Evolutionary conservation across 495 filamentous ascomycete species (phyloP).

Genomic region (Amorphotheca resinae): DNA sequence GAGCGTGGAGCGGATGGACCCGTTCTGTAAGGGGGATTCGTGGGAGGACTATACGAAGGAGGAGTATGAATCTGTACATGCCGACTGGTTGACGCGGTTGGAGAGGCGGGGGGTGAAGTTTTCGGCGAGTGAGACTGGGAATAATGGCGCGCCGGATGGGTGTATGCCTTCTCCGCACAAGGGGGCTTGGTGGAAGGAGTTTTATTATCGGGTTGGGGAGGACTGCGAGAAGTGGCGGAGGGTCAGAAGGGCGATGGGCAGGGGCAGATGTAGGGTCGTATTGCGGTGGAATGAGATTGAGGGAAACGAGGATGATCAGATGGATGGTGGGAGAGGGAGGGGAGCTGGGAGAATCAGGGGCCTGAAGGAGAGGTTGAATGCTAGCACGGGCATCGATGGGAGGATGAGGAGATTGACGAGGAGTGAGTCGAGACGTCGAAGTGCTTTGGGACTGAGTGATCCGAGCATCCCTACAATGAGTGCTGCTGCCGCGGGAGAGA

Average conservation of each 20-base stretch:
- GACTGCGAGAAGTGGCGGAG: conserved; percentile 3
- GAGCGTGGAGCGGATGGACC: background rate
- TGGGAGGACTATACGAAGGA: background rate
- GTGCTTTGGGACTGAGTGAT: background rate
- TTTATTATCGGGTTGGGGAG: background rate
- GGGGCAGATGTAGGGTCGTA: conserved; percentile 12
- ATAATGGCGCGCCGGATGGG: background rate
- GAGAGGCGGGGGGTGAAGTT: background rate
- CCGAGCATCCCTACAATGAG: too few species aligned
- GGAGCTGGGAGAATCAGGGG: background rate
- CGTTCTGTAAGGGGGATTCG: background rate
- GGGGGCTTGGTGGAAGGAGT: conserved; percentile 4
- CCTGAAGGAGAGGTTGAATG: background rate
- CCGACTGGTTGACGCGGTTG: background rate
- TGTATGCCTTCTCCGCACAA: background rate
- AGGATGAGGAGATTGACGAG: background rate
- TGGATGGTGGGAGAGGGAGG: background rate
- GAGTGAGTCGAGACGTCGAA: background rate
- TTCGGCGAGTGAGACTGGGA: background rate
- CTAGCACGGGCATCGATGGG: background rate
- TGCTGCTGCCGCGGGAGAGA: background rate
- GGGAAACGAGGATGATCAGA: background rate
- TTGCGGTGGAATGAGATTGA: conserved; percentile 12
- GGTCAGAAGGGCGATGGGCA: conserved; percentile 6
- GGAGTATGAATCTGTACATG: background rate